phyloP scores from a whole-genome alignment of 192 early-diverging fungal species.

The Podila clonocystis region DNA sequence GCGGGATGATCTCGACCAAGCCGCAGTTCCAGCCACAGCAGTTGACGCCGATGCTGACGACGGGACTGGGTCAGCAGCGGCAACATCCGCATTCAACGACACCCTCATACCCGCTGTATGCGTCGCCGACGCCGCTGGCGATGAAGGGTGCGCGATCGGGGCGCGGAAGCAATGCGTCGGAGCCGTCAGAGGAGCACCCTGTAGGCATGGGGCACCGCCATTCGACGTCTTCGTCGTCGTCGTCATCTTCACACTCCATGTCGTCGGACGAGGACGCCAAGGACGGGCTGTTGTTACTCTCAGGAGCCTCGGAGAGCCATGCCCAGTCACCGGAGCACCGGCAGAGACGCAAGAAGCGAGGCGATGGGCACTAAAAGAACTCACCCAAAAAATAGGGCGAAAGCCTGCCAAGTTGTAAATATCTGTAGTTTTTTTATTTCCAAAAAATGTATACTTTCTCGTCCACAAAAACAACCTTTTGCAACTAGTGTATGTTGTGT shows the following conservation, averaged over 20 bases:
- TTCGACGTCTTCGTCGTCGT: background rate
- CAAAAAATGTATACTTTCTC: too few relatives aligned
- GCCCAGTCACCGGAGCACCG: background rate
- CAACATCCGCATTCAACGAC: background rate
- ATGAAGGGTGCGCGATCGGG: background rate
- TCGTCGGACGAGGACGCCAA: conserved; percentile 6
- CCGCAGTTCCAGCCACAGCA: conserved; percentile 2
- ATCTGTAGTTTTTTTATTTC: too few relatives aligned
- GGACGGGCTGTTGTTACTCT: background rate
- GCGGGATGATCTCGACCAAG: conserved; percentile 21
- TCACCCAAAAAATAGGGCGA: too few relatives aligned
- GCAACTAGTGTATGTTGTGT: too few relatives aligned
- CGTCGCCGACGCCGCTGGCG: background rate
- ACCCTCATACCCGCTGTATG: background rate
- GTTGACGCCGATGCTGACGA: conserved; percentile 44
- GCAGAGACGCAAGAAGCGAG: too few relatives aligned
- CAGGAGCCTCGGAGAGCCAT: background rate
- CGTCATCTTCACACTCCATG: background rate
- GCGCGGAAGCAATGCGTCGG: background rate
- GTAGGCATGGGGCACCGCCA: background rate
- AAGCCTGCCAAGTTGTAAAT: too few relatives aligned
- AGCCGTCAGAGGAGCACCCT: background rate
- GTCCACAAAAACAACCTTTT: too few relatives aligned
- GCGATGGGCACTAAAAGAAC: too few relatives aligned
- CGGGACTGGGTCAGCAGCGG: conserved; percentile 13